Conservation (phyloP, 352 stramenopile genomes). For the Pythium scleroteichum region DNA sequence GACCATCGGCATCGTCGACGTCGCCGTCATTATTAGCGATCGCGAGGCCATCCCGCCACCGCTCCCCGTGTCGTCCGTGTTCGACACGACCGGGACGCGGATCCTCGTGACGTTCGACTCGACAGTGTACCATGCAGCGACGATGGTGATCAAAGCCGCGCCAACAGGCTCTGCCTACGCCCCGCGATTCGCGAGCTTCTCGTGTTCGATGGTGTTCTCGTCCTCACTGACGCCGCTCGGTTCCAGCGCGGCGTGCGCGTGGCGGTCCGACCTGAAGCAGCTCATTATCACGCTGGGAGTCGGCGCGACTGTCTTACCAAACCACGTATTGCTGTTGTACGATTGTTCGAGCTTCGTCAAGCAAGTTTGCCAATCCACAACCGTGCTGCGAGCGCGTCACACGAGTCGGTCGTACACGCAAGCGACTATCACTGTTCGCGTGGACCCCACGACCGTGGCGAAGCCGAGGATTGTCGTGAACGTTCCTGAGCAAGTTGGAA, state of each 20-base stretch:
- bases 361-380: constrained; percentile 46
- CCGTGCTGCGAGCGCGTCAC: constrained; percentile 47
- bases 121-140: constrained; percentile 59
- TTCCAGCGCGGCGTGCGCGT: constrained; percentile 39
- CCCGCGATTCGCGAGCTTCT: constrained; percentile 37
- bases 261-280: constrained; percentile 48
- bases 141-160: constrained; percentile 46
- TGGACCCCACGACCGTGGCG: constrained; percentile 35
- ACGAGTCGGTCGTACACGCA: constrained; percentile 64
- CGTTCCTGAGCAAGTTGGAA: constrained; percentile 53
- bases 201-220: constrained; percentile 47
- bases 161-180: constrained; percentile 14
- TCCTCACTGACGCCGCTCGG: constrained; percentile 55
- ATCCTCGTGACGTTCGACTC: constrained; percentile 67
- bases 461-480: constrained; percentile 46
- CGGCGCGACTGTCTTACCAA: constrained; percentile 40
- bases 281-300: constrained; percentile 51
- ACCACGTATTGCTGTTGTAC: constrained; percentile 51
- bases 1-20: constrained; percentile 40
- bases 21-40: constrained; percentile 62
- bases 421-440: constrained; percentile 35
- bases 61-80: constrained; percentile 41
- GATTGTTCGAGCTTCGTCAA: constrained; percentile 45
- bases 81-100: constrained; percentile 56
- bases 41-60: constrained; percentile 62